A percentile compares a stretch with the other conserved stretches of the same genome.
phyloP scores from a whole-genome alignment of 148 eudicot genomes.

The Chenopodium album region DNA sequence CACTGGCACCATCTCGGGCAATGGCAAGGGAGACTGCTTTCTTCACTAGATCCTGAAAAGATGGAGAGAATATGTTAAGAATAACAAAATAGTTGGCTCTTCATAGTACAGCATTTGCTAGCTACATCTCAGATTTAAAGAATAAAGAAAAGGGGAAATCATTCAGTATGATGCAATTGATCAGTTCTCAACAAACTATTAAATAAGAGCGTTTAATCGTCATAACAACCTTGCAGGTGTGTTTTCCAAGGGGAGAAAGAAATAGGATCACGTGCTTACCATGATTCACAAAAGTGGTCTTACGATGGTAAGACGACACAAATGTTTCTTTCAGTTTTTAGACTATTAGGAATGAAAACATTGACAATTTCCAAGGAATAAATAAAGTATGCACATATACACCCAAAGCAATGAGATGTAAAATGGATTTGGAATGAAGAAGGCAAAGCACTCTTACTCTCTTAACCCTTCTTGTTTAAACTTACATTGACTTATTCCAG shows the following conservation, averaged over 20 bases:
- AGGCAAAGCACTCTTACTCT: background rate
- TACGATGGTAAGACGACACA: too few species aligned
- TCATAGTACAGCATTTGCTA: background rate
- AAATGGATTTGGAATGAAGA: background rate
- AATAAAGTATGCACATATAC: too few species aligned
- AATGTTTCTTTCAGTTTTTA: background rate
- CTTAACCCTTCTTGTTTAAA: background rate
- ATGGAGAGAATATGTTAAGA: background rate
- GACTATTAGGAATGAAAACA: background rate
- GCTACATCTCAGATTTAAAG: background rate
- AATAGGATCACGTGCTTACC: too few species aligned
- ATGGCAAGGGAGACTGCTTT: constrained; percentile 97
- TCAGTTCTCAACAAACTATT: too few species aligned
- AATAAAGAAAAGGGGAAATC: background rate
- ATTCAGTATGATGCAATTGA: background rate
- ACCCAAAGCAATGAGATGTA: background rate
- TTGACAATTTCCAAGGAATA: background rate
- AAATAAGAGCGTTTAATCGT: too few species aligned
- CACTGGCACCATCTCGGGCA: constrained; percentile 99
- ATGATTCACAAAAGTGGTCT: too few species aligned
- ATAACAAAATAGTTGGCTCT: background rate
- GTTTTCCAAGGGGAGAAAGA: too few species aligned
- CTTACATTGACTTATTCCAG: too few species aligned
- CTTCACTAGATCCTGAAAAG: constrained; percentile 67
- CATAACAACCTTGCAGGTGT: too few species aligned